These are phyloP conservation scores for Ogataea paradorogensis DNA, from an alignment of 805 yeast species.

Conservation along the genomic window DNA sequence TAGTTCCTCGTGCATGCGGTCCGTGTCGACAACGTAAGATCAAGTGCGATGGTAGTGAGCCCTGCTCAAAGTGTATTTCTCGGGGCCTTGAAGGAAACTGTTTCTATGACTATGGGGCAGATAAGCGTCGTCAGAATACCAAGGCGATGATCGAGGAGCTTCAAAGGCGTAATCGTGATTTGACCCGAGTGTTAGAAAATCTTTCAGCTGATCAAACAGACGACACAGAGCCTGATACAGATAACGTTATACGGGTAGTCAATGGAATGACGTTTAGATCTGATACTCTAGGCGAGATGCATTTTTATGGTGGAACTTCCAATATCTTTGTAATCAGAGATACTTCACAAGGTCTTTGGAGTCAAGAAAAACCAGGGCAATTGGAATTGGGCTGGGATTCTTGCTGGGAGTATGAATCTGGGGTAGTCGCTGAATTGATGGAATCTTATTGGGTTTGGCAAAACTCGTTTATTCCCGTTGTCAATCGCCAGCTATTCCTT, in stretches of 20 bases:
- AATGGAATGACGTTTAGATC: neutral
- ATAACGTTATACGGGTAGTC: neutral
- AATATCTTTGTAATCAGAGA: slow-evolving; percentile 2
- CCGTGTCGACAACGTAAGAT: slow-evolving; percentile 4
- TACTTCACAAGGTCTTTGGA: neutral
- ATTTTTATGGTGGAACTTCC: slow-evolving; percentile 6
- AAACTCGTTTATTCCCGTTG: slow-evolving; percentile 4
- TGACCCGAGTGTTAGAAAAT: slow-evolving; percentile 1
- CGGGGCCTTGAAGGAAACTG: slow-evolving; percentile 15
- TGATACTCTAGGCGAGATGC: slow-evolving; percentile 3
- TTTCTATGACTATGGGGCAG: slow-evolving; percentile 1
- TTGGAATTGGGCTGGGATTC: neutral
- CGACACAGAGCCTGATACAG: neutral
- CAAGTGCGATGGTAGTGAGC: slow-evolving; percentile 4
- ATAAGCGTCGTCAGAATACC: slow-evolving; percentile 4
- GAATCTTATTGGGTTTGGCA: slow-evolving; percentile 5
- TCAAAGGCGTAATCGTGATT: slow-evolving; percentile 1
- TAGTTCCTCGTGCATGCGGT: slow-evolving; percentile 2
- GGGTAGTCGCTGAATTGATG: neutral
- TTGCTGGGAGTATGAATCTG: neutral
- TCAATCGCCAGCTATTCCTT: neutral
- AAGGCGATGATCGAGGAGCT: slow-evolving; percentile 3
- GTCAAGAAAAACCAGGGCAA: neutral
- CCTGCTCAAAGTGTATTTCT: slow-evolving; percentile 29
- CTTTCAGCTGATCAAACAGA: neutral